Base-by-base conservation (phyloP, 345 rosid species). In the Rhodamnia rubescens region DNA sequence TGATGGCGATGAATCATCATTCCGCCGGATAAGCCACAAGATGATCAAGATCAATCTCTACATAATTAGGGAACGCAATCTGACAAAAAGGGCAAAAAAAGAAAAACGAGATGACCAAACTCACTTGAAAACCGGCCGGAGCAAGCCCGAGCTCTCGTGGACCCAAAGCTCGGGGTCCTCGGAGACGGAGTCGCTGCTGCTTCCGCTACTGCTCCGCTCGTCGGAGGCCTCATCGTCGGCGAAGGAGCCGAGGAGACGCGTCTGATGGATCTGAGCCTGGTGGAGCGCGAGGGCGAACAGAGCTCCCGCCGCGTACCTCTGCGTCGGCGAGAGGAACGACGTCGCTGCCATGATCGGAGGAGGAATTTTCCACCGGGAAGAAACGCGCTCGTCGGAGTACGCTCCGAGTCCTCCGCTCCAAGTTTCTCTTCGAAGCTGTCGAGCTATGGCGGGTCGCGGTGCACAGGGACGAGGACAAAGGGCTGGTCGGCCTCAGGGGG, bases 241-340 rank as follows among this genome's bases (percentile, higher is more conserved):
- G 53, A 83, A 29, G 51, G 83, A 53, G 86, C 98, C 96, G 11
- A 95, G 85, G 49, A 92, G 98, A 21, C 88, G 93, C 84, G 95
- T 93, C 83, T 96, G 99, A 90, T 94, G 93, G 89, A 92, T 89
- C 91, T 97, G 99, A 57, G 98, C 98, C 90, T 97, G 96, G 92
- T 95, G 93, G 26, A 97, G 87, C 21, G 98, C 92, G 86, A 95
- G 90, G 47, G 96, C 95, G 86, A 97, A 94, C 81, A 97, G 88
- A 57, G 98, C 96, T 74, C 92, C 95, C 47, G 94, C 96, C 8
- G 91, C 98, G 91, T 95, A 96, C 85, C 94, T 88, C 91, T 96
- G 96, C 82, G 94, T 93, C 86, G 94, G 85, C 40, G 96, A 85
- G 64, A 97, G 87, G 86, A 91, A 90, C 53, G 98, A 94, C 82